Percentiles rank a stretch among this genome's conserved stretches.
Conservation (phyloP, 1,284 basidiomycete genomes). For the Moesziomyces globuligerus region DNA sequence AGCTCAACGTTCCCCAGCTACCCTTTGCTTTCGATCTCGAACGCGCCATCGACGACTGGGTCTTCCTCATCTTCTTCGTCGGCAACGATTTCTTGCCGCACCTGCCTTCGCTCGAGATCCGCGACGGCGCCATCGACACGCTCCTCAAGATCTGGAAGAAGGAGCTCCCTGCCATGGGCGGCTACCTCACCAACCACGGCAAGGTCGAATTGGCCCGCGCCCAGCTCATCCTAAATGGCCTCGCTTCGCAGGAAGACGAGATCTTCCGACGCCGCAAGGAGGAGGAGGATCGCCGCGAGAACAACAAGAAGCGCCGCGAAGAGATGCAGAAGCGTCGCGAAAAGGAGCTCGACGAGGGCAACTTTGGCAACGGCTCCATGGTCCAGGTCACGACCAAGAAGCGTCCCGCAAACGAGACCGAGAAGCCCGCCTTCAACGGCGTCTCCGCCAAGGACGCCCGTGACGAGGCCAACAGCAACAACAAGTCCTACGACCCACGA, state of each 20-base stretch:
- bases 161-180: constrained; percentile 92
- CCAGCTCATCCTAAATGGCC: constrained; percentile 92
- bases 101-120: constrained; percentile 95
- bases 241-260: constrained; percentile 90
- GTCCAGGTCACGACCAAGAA: constrained; percentile 27
- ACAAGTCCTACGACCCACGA: constrained; percentile 43
- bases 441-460: constrained; percentile 28
- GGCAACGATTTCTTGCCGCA: constrained; percentile 99
- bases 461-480: constrained; percentile 60
- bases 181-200: constrained; percentile 94
- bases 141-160: constrained; percentile 94
- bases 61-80: constrained; percentile 98
- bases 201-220: constrained; percentile 84
- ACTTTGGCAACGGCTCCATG: constrained; percentile 40
- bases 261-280: constrained; percentile 93
- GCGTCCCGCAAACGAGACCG: constrained; percentile 32
- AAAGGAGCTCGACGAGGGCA: constrained; percentile 40
- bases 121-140: constrained; percentile 98
- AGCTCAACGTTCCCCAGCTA: constrained; percentile 81
- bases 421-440: constrained; percentile 49
- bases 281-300: constrained; percentile 89
- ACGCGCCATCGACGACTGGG: constrained; percentile 99
- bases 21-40: constrained; percentile 94
- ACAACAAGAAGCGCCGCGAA: constrained; percentile 81
- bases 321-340: constrained; percentile 68